These are phyloP conservation scores for Pseudogymnoascus sp. DNA, from an alignment of 2,329 filamentous ascomycete genomes.

Conservation along the genomic window DNA sequence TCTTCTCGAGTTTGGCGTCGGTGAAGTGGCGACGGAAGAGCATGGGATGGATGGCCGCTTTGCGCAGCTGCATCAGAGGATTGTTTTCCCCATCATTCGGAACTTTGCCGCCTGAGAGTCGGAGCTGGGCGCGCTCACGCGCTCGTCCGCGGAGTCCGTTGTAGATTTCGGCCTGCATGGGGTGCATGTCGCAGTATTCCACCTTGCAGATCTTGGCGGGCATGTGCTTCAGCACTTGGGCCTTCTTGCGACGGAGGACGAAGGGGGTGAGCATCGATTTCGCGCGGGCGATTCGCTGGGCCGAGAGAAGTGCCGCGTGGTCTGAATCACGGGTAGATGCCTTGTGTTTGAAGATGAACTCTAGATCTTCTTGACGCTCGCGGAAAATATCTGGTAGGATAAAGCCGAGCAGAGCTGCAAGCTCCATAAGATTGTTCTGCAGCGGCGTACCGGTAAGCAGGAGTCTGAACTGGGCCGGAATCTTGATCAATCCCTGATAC, in stretches of 20 bases:
- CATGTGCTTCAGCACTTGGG: conserved; percentile 77
- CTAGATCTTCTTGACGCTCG: conserved; percentile 67
- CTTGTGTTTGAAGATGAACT: conserved; percentile 84
- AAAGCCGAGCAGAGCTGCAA: conserved; percentile 85
- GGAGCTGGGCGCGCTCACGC: conserved; percentile 46
- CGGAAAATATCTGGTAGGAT: conserved; percentile 81
- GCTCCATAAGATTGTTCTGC: conserved; percentile 88
- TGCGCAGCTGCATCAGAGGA: conserved; percentile 81
- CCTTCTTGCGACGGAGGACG: conserved; percentile 86
- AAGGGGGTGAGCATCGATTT: conserved; percentile 92
- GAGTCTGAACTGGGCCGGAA: conserved; percentile 74
- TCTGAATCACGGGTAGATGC: conserved; percentile 72
- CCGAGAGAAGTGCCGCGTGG: conserved; percentile 76
- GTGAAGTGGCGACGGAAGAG: conserved; percentile 76
- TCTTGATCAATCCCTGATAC: conserved; percentile 69
- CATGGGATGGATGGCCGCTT: conserved; percentile 84
- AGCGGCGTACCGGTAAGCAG: conserved; percentile 85
- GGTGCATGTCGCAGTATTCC: conserved; percentile 71
- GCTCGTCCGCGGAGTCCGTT: conserved; percentile 56
- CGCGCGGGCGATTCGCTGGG: conserved; percentile 76
- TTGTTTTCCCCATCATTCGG: conserved; percentile 52
- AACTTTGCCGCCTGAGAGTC: conserved; percentile 44
- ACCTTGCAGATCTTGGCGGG: conserved; percentile 71
- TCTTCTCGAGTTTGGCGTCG: conserved; percentile 64
- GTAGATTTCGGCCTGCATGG: conserved; percentile 66